These are phyloP conservation scores for Suhomyces taliae DNA, from an alignment of 1,139 yeast genomes.

Conservation along the genomic window DNA sequence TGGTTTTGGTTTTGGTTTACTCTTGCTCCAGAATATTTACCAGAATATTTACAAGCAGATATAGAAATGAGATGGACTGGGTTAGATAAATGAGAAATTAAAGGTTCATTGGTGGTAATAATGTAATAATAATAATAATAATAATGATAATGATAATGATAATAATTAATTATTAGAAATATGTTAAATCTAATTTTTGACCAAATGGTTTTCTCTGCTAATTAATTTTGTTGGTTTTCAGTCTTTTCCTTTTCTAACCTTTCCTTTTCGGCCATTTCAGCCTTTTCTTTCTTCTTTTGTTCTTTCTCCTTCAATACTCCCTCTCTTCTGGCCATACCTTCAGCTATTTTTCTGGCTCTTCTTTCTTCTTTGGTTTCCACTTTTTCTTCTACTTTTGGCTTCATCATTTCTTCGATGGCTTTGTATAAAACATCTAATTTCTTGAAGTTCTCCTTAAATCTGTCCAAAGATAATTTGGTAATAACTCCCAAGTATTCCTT, in stretches of 20 bases:
- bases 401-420: constrained; percentile 36
- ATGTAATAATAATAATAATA: too few relatives aligned
- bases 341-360: constrained; percentile 55
- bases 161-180: too few relatives aligned
- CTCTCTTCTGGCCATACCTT: constrained; percentile 57
- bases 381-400: constrained; percentile 4
- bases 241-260: constrained; percentile 4
- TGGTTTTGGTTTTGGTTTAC: too few relatives aligned
- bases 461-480: constrained; percentile 51
- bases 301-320: constrained; percentile 23
- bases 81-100: too few relatives aligned
- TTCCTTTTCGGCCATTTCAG: constrained; percentile 13
- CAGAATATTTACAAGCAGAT: too few relatives aligned
- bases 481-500: constrained; percentile 49
- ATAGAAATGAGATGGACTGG: too few relatives aligned
- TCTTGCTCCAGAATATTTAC: too few relatives aligned
- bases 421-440: constrained; percentile 51
- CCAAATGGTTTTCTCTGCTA: too few relatives aligned
- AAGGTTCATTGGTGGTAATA: too few relatives aligned
- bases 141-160: too few relatives aligned
- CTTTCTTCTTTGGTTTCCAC: constrained; percentile 52
- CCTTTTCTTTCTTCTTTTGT: constrained; percentile 25
- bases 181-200: too few relatives aligned
- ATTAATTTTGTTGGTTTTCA: too few relatives aligned
- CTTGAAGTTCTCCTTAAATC: constrained; percentile 62